A percentile compares a stretch with the other conserved stretches of the same genome.
These are phyloP conservation scores for Talaromyces sp. DNA, from an alignment of 2,329 filamentous ascomycete genomes.

Conservation along the genomic window DNA sequence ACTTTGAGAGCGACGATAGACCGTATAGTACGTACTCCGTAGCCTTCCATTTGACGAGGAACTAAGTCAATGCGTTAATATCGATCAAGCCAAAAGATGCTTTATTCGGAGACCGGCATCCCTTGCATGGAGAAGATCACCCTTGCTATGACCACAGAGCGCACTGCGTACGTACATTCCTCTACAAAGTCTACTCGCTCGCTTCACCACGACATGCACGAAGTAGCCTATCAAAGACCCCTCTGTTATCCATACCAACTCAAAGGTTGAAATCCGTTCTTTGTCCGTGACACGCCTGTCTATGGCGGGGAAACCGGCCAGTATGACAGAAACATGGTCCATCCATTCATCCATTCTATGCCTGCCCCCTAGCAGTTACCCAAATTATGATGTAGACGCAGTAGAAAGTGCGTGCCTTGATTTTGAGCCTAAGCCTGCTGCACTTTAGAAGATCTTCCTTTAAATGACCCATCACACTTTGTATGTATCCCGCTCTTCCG, in stretches of 20 bases:
- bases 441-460: background rate
- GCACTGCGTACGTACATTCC: slow-evolving; percentile 2
- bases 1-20: background rate
- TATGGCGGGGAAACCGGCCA: background rate
- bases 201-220: background rate
- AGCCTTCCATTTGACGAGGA: background rate
- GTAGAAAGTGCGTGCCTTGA: too few relatives aligned
- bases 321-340: background rate
- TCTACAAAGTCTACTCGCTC: slow-evolving; percentile 1
- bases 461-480: background rate
- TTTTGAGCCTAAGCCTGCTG: background rate
- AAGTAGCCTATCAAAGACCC: background rate
- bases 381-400: background rate
- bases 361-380: background rate
- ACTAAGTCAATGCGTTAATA: background rate
- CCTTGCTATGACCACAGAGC: slow-evolving; percentile 7
- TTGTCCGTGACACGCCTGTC: background rate
- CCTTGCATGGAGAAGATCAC: slow-evolving; percentile 11
- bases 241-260: background rate
- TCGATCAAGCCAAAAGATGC: background rate
- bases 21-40: too few relatives aligned
- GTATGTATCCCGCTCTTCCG: background rate
- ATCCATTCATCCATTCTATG: background rate
- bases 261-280: background rate
- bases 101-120: background rate